Evolutionary conservation across 2,329 filamentous ascomycete species (phyloP), one percentile per base, ranked within the genome.

Genomic region (Alternaria ethzedia): DNA sequence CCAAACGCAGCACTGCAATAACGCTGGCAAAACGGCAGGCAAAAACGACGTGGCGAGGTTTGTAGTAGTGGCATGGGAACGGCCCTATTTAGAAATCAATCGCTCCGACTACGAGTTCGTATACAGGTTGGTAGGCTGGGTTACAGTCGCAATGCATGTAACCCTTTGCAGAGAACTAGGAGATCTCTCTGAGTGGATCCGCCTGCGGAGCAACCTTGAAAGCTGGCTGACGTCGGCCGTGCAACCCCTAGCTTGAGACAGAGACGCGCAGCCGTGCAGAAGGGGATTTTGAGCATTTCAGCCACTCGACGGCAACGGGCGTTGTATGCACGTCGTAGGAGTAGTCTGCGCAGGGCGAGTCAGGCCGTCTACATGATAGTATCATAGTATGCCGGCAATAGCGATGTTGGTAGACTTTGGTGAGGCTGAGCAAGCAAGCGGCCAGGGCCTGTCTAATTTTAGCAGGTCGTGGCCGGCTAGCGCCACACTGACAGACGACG

Each of bases 341-440:
- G 36, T 41, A 41, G 36, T 41, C 36, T 41, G 36, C 36, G 36
- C n/a, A 17, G 4, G 36, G 36, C 36, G 36, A 41, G 36, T 41
- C 36, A 41, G 36, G 20, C 12, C 13, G 17, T 50, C 21, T 45
- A 20, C 25, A 43, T 26, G 8, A 9, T 2, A 46, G 11, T 20
- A 21, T 56, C 21, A 49, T 46, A 60, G 32, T 45, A 32, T 17
- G 21, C 43, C 57, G 41, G 63, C 46, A 47, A 41, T 26, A 26
- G 63, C 63, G 52, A 65, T 30, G 50, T 23, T 21, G 17, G 60
- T 47, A 41, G 64, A 43, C 46, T 41, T 57, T 59, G 58, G 65
- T 73, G 72, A 74, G 73, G 73, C 73, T 75, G 73, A 72, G 67
- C 66, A 69, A 13, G 64, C 65, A 55, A 66, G 68, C 70, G 56